Evolutionary conservation across 2,329 filamentous ascomycete species (phyloP).

Genomic region (Sclerotiophoma versabilis): DNA sequence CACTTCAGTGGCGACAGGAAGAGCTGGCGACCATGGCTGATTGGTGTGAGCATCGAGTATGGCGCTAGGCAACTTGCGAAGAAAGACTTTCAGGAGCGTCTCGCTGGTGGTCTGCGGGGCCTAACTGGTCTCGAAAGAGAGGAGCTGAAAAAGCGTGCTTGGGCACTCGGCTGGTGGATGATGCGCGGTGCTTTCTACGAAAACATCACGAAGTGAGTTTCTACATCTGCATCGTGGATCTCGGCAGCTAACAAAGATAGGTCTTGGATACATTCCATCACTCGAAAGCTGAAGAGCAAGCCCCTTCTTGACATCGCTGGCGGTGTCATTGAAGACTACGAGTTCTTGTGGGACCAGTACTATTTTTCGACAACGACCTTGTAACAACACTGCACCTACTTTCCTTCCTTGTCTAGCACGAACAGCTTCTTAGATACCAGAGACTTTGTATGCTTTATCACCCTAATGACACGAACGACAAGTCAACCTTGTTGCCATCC

Average conservation of each 20-base stretch:
- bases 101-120: conserved; percentile 75
- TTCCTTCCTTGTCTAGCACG: neutral
- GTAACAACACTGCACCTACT: conserved; percentile 33
- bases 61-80: conserved; percentile 84
- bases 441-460: conserved; percentile 13
- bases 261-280: conserved; percentile 70
- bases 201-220: conserved; percentile 73
- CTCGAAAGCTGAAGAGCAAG: conserved; percentile 73
- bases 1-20: conserved; percentile 73
- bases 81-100: conserved; percentile 66
- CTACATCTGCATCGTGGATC: neutral
- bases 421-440: conserved; percentile 32
- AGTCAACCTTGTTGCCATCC: neutral
- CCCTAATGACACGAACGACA: neutral
- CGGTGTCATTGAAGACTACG: conserved; percentile 91
- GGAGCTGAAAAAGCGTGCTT: conserved; percentile 85
- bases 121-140: conserved; percentile 87
- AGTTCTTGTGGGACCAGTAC: conserved; percentile 98
- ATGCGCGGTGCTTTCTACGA: conserved; percentile 99
- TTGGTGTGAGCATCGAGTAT: conserved; percentile 85
- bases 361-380: conserved; percentile 78
- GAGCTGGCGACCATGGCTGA: conserved; percentile 90
- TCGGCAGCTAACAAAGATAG: conserved; percentile 46
- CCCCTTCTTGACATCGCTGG: conserved; percentile 81
- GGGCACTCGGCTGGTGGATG: conserved; percentile 92